Conservation (phyloP, 1,139 yeast genomes). For the Saccharomycopsis phalli region DNA sequence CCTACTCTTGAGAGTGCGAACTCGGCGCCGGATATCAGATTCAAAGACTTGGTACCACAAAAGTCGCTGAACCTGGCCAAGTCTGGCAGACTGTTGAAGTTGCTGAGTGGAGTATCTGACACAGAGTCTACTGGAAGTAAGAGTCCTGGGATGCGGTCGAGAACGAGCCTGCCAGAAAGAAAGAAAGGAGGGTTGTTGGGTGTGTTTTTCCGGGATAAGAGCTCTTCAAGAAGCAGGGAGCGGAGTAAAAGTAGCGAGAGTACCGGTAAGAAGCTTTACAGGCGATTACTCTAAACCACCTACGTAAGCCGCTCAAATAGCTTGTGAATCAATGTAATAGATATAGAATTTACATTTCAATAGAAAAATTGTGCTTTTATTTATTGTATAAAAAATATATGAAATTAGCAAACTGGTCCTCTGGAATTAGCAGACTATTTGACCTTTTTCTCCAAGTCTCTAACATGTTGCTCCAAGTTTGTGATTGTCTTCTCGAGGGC, state of each 20-base stretch:
- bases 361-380: too few relatives aligned
- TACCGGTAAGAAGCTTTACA: not conserved
- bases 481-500: slow-evolving; percentile 60
- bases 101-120: not conserved
- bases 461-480: slow-evolving; percentile 58
- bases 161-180: not conserved
- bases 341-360: too few relatives aligned
- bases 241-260: not conserved
- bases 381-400: too few relatives aligned
- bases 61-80: not conserved
- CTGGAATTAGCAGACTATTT: too few relatives aligned
- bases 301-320: too few relatives aligned
- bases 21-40: slow-evolving; percentile 5
- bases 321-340: too few relatives aligned
- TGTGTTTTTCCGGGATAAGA: not conserved
- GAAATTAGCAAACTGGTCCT: too few relatives aligned
- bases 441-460: slow-evolving; percentile 36
- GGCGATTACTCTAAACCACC: not conserved
- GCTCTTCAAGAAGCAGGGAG: not conserved
- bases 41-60: not conserved
- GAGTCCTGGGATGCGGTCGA: not conserved
- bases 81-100: not conserved
- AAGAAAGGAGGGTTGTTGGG: not conserved
- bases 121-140: not conserved
- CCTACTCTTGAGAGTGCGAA: slow-evolving; percentile 2